Base-by-base conservation (phyloP, 2,329 filamentous ascomycete genomes). In the Ophiocordyceps camponoti-leonardi region DNA sequence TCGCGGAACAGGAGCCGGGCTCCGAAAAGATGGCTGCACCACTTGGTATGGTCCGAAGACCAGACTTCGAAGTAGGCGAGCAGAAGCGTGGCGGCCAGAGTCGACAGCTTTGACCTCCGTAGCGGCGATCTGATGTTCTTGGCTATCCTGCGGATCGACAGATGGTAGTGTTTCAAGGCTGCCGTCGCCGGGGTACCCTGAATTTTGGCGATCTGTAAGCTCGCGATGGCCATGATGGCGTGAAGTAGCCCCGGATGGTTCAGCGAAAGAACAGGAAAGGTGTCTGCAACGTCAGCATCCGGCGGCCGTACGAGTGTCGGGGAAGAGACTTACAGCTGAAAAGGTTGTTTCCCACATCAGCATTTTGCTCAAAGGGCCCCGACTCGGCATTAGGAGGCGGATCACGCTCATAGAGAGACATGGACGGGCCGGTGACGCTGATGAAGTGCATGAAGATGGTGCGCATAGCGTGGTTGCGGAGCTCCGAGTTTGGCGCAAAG, bases 1-100 rank as follows among this genome's bases (percentile, higher is more conserved):
- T 96, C 88, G 45, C 77, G 75, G 23, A 96, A 72, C 28, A 96
- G 71, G 50, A 88, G 82, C 39, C 82, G 79, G 11, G 86, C 85
- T 13, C 92, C 92, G 43, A 85, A 77, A 35, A 96, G 68, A 62
- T 96, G 92, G 49, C 84, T 90, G 56, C 85, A 92, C 92, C 92
- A 98, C 60, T 94, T 94, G 46, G 83, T 79, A 55, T 96, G 90
- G 52, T 98, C 90, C 20, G 87, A 90, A 33, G 83, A 83, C 80
- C 90, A 92, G 18, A 95, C 85, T 60, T 96, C 92, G 56, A 94
- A 96, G 59, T 87, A 96, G 0, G 81, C 86, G 8, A 98, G 71
- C 8, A 96, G 67, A 33, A 95, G 68, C 0, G 86, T 87, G 2
- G 88, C 87, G 8, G 88, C 90, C n/a, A 96, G 67, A 0, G 87